Percentiles rank a stretch among this genome's conserved stretches.
These are phyloP conservation scores for Erucastrum elatum DNA, from an alignment of 345 rosid genomes.

Conservation along the genomic window DNA sequence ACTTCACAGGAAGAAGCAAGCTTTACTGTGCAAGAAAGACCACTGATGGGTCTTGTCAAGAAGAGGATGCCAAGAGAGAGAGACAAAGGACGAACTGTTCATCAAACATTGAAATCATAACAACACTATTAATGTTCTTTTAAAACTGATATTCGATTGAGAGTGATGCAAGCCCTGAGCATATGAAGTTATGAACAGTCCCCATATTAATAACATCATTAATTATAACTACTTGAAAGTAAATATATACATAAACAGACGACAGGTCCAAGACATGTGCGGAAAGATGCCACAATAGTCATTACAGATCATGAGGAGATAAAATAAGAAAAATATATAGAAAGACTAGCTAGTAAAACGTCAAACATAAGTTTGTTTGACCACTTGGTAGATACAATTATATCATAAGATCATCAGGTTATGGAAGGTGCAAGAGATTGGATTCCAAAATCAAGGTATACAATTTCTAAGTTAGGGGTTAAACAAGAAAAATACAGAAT, in stretches of 20 bases:
- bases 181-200: slow-evolving; percentile 25
- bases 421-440: slow-evolving; percentile 14
- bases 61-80: slow-evolving; percentile 34
- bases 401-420: slow-evolving; percentile 16
- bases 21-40: slow-evolving; percentile 32
- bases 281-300: slow-evolving; percentile 37
- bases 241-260: slow-evolving; percentile 16
- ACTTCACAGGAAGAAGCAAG: slow-evolving; percentile 24
- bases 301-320: slow-evolving; percentile 21
- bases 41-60: slow-evolving; percentile 42
- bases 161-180: slow-evolving; percentile 39
- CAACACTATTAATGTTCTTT: slow-evolving; percentile 2
- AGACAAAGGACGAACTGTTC: slow-evolving; percentile 41
- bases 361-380: slow-evolving; percentile 25
- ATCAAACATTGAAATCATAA: slow-evolving; percentile 40
- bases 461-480: background rate
- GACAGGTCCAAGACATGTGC: slow-evolving; percentile 33
- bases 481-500: slow-evolving; percentile 1
- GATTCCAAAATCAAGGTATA: slow-evolving; percentile 4
- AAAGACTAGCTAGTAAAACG: slow-evolving; percentile 3
- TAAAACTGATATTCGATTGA: slow-evolving; percentile 7
- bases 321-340: slow-evolving; percentile 14
- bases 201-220: slow-evolving; percentile 9
- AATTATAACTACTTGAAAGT: slow-evolving; percentile 21
- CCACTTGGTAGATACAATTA: slow-evolving; percentile 18